Percentiles rank a stretch among this genome's conserved stretches.
Evolutionary conservation across 208 protist species (phyloP).

Genomic region (Crithidia sp.): DNA sequence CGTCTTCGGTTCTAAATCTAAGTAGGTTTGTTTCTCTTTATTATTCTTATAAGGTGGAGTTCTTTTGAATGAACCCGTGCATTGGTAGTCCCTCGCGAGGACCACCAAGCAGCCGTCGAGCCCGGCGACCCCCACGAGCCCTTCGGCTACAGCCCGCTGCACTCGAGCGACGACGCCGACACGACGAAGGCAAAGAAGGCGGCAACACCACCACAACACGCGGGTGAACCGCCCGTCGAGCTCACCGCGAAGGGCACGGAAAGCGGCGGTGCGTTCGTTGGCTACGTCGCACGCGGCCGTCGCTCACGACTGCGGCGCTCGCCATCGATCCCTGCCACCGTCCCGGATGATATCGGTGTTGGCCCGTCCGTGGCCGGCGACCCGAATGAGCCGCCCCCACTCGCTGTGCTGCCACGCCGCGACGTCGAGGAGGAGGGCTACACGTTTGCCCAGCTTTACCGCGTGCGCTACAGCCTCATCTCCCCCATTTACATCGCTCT

Average conservation of each 20-base stretch:
- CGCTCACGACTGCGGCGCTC: slow-evolving; percentile 9
- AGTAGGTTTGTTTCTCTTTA: no score
- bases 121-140: slow-evolving; percentile 1
- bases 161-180: neutral
- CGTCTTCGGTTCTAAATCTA: no score
- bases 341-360: neutral
- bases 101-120: neutral
- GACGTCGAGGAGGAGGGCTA: slow-evolving; percentile 37
- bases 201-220: neutral
- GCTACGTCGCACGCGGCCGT: slow-evolving; percentile 18
- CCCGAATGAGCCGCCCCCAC: slow-evolving; percentile 23
- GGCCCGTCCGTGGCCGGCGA: neutral
- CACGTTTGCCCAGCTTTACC: slow-evolving; percentile 20
- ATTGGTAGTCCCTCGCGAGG: neutral
- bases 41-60: no score
- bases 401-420: slow-evolving; percentile 20
- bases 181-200: neutral
- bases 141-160: neutral
- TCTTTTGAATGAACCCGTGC: no score
- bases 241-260: neutral
- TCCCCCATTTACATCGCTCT: slow-evolving; percentile 37
- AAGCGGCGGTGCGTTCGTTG: slow-evolving; percentile 4
- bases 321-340: neutral
- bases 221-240: neutral
- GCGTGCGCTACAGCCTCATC: slow-evolving; percentile 23